These are phyloP conservation scores for Elaeis oleifera DNA, from an alignment of 202 grass and related monocot species.

Conservation along the genomic window DNA sequence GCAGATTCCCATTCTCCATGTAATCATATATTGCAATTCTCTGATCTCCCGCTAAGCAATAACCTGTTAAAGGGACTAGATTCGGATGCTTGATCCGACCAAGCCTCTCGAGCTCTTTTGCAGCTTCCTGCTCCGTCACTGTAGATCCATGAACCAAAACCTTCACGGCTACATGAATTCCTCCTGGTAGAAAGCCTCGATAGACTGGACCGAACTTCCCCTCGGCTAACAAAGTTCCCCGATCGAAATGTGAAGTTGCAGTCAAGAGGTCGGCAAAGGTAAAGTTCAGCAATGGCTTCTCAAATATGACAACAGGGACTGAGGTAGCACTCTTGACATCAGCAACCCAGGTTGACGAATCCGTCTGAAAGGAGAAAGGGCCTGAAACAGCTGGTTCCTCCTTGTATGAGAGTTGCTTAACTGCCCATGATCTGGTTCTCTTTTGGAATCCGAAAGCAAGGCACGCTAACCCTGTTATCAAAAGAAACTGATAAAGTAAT, in stretches of 20 bases:
- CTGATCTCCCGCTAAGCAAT: constrained; percentile 79
- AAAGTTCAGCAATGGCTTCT: constrained; percentile 82
- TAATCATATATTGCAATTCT: constrained; percentile 95
- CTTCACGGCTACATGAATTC: constrained; percentile 86
- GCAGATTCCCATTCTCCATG: constrained; percentile 93
- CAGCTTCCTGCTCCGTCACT: constrained; percentile 63
- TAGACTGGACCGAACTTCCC: constrained; percentile 91
- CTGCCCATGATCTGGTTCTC: constrained; percentile 29
- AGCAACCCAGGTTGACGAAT: constrained; percentile 88
- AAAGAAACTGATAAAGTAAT: constrained; percentile 49
- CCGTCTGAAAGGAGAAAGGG: constrained; percentile 75
- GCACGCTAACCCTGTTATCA: constrained; percentile 45
- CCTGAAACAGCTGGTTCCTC: constrained; percentile 60
- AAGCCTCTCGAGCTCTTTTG: constrained; percentile 69
- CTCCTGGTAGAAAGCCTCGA: constrained; percentile 67
- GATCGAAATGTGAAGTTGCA: constrained; percentile 81
- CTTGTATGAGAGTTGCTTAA: constrained; percentile 60
- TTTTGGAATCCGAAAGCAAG: constrained; percentile 39
- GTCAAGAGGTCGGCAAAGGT: constrained; percentile 77
- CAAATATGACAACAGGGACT: constrained; percentile 84
- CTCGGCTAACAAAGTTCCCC: constrained; percentile 80
- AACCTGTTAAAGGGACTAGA: constrained; percentile 79
- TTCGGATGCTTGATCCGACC: constrained; percentile 87
- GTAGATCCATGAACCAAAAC: constrained; percentile 65
- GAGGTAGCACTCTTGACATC: constrained; percentile 88